phyloP scores from a whole-genome alignment of 164 flowering plant species.

The Vitis cinerea region DNA sequence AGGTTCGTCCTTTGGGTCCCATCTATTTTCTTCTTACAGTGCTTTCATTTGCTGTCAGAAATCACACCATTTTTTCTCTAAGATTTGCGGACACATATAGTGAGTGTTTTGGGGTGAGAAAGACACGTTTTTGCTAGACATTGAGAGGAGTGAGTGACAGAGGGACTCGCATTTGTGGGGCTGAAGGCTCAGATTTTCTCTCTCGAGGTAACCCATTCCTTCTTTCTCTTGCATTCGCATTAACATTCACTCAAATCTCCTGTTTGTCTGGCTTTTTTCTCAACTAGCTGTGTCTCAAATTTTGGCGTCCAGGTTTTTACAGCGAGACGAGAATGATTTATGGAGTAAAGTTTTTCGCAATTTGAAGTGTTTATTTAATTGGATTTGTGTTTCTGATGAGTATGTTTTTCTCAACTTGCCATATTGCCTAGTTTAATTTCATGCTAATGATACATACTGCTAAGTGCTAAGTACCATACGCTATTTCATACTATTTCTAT shows the following conservation, averaged over 20 bases:
- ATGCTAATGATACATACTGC: too few relatives aligned
- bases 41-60: slow-evolving; percentile 13
- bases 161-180: not conserved
- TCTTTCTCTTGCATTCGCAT: not conserved
- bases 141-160: not conserved
- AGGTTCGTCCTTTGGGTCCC: slow-evolving; percentile 34
- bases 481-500: too few relatives aligned
- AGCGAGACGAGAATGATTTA: too few relatives aligned
- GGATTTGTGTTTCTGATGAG: too few relatives aligned
- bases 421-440: too few relatives aligned
- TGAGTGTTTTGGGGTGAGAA: not conserved
- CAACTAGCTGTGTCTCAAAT: not conserved
- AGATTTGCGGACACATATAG: slow-evolving; percentile 7
- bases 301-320: too few relatives aligned
- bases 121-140: slow-evolving; percentile 3
- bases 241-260: not conserved
- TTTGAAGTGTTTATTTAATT: too few relatives aligned
- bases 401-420: too few relatives aligned
- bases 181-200: slow-evolving; percentile 2
- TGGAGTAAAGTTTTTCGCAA: too few relatives aligned
- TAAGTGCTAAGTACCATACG: too few relatives aligned
- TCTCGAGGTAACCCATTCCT: slow-evolving; percentile 7
- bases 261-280: not conserved
- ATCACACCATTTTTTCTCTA: not conserved
- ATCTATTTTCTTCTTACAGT: slow-evolving; percentile 17